These are phyloP conservation scores for Megacollybia marginata DNA, from an alignment of 768 basidiomycete genomes.

Conservation along the genomic window DNA sequence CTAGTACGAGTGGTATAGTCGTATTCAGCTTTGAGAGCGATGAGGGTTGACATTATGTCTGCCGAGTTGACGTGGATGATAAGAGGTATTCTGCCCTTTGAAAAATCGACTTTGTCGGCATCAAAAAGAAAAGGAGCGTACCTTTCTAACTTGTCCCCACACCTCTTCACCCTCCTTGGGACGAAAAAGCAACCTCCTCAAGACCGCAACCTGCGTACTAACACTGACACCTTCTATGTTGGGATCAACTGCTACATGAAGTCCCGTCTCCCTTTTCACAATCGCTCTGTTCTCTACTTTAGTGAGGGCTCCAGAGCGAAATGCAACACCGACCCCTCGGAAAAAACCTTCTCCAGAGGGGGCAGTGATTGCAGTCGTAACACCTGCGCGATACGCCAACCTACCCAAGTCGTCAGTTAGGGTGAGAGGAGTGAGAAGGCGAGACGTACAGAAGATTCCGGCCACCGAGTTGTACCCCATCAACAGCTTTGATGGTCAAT, in stretches of 20 bases:
- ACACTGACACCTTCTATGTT: conserved; percentile 39
- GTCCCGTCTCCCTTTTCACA: conserved; percentile 49
- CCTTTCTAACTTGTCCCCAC: conserved; percentile 12
- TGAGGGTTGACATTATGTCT: conserved; percentile 67
- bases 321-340: conserved; percentile 54
- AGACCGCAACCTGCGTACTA: conserved; percentile 54
- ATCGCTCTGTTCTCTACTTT: conserved; percentile 57
- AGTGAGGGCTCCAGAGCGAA: conserved; percentile 52
- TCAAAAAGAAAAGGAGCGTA: conserved; percentile 4
- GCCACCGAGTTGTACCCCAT: conserved; percentile 50
- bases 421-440: neutral
- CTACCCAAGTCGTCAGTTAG: conserved; percentile 27
- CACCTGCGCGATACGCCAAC: conserved; percentile 65
- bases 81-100: conserved; percentile 51
- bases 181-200: conserved; percentile 41
- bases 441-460: conserved; percentile 40
- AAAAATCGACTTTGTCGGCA: neutral
- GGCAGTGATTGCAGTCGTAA: conserved; percentile 60
- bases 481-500: conserved; percentile 50
- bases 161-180: conserved; percentile 9
- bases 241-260: conserved; percentile 48
- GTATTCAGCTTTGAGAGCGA: conserved; percentile 51
- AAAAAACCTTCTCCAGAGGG: conserved; percentile 51
- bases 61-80: conserved; percentile 64
- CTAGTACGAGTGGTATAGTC: conserved; percentile 26